phyloP scores from a whole-genome alignment of 2,329 filamentous ascomycete species.

The Sarocladium kiliense region DNA sequence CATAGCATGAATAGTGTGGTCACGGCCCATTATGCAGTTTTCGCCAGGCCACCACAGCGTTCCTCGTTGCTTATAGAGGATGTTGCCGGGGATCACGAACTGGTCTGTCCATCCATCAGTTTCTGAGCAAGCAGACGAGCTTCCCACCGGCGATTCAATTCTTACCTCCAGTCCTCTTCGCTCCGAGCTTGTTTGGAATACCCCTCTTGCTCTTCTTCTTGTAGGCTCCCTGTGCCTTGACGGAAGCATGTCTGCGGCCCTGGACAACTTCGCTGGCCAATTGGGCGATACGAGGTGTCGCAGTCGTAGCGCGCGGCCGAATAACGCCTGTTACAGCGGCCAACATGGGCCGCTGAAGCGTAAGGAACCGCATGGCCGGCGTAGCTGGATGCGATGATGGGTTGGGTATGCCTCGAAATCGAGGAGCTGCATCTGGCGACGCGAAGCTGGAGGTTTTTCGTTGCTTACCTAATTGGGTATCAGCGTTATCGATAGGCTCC shows the following conservation, averaged over 20 bases:
- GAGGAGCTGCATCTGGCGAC: conserved; percentile 13
- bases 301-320: conserved; percentile 18
- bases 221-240: conserved; percentile 63
- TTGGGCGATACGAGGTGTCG: conserved; percentile 20
- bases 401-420: conserved; percentile 10
- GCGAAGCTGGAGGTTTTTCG: not conserved
- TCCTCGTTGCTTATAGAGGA: conserved; percentile 95
- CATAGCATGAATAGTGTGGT: conserved; percentile 90
- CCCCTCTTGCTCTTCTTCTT: conserved; percentile 59
- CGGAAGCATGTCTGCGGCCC: conserved; percentile 50
- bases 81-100: conserved; percentile 92
- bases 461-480: not conserved
- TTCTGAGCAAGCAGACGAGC: not conserved
- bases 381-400: conserved; percentile 26
- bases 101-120: conserved; percentile 53
- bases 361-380: conserved; percentile 40
- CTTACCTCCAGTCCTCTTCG: conserved; percentile 85
- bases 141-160: not conserved
- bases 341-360: conserved; percentile 40
- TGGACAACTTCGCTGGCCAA: conserved; percentile 37
- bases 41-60: conserved; percentile 94
- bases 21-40: conserved; percentile 89
- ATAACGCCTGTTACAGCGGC: conserved; percentile 30
- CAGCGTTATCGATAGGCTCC: conserved; percentile 19
- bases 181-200: conserved; percentile 78